phyloP scores from a whole-genome alignment of 2,329 filamentous ascomycete genomes.

The Trichoderma gracile region DNA sequence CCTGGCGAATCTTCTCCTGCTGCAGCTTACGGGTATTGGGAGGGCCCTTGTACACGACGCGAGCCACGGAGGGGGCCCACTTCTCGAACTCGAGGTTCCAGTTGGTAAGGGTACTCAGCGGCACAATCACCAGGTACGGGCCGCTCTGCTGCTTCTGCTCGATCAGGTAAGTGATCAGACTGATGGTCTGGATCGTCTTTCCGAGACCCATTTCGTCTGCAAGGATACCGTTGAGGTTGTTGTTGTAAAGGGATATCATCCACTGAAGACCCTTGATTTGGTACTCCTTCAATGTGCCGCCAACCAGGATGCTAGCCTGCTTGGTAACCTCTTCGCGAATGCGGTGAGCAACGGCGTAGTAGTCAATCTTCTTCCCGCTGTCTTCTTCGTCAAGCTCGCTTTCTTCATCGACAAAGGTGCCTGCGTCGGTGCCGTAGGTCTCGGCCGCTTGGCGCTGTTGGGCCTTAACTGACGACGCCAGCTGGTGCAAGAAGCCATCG shows the following conservation, averaged over 20 bases:
- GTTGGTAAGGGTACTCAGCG: slow-evolving; percentile 94
- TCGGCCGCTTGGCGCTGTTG: slow-evolving; percentile 85
- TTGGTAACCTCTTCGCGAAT: slow-evolving; percentile 86
- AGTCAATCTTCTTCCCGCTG: slow-evolving; percentile 82
- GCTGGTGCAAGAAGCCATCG: slow-evolving; percentile 93
- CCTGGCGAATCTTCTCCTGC: slow-evolving; percentile 90
- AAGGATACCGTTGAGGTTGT: slow-evolving; percentile 97
- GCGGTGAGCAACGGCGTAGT: slow-evolving; percentile 96
- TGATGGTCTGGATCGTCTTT: slow-evolving; percentile 99
- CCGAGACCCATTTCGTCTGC: slow-evolving; percentile 99
- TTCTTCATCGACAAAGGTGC: slow-evolving; percentile 59
- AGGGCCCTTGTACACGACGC: slow-evolving; percentile 96
- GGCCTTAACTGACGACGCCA: slow-evolving; percentile 89
- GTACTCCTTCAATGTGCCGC: slow-evolving; percentile 93
- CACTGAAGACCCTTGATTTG: slow-evolving; percentile 98
- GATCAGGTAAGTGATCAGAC: slow-evolving; percentile 94
- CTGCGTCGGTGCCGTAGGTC: slow-evolving; percentile 68
- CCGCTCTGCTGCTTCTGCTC: slow-evolving; percentile 91
- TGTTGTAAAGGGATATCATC: slow-evolving; percentile 99
- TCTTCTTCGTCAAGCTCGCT: slow-evolving; percentile 71
- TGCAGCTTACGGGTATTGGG: slow-evolving; percentile 85
- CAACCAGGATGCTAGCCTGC: slow-evolving; percentile 84
- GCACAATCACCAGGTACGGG: slow-evolving; percentile 94
- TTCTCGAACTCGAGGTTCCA: slow-evolving; percentile 99
- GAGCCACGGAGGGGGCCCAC: slow-evolving; percentile 85